Evolutionary conservation across 1,284 basidiomycete species (phyloP).

Genomic region (Cutaneotrichosporon spelunceum): DNA sequence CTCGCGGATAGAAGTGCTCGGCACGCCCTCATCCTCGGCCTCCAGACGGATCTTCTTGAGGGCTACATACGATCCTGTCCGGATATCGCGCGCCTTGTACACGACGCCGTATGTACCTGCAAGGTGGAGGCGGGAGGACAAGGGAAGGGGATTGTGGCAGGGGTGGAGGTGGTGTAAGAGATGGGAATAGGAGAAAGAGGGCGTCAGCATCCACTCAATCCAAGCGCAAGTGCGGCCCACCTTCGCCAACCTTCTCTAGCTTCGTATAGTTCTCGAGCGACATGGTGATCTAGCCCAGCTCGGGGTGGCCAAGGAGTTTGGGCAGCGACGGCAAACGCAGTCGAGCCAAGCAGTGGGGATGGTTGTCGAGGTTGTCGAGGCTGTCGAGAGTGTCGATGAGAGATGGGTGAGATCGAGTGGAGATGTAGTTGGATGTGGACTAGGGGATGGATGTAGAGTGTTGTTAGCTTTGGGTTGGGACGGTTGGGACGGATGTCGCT

Average conservation of each 20-base stretch:
- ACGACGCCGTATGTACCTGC: slow-evolving; percentile 97
- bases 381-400: not conserved
- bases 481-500: no score
- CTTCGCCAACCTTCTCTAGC: slow-evolving; percentile 76
- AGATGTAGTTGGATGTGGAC: not conserved
- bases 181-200: not conserved
- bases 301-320: not conserved
- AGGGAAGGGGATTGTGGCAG: not conserved
- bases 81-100: slow-evolving; percentile 82
- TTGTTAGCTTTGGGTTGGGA: not conserved
- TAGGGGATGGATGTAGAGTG: not conserved
- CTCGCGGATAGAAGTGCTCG: slow-evolving; percentile 94
- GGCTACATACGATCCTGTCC: slow-evolving; percentile 76
- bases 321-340: not conserved
- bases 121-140: not conserved
- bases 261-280: slow-evolving; percentile 56
- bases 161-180: not conserved
- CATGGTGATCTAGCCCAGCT: slow-evolving; percentile 24
- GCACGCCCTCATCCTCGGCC: slow-evolving; percentile 91
- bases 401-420: not conserved
- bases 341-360: not conserved
- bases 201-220: not conserved
- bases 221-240: slow-evolving; percentile 32
- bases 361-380: not conserved
- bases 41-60: slow-evolving; percentile 97